Evolutionary conservation across 2,329 filamentous ascomycete genomes (phyloP).

Genomic region (Triangularia verruculosa): DNA sequence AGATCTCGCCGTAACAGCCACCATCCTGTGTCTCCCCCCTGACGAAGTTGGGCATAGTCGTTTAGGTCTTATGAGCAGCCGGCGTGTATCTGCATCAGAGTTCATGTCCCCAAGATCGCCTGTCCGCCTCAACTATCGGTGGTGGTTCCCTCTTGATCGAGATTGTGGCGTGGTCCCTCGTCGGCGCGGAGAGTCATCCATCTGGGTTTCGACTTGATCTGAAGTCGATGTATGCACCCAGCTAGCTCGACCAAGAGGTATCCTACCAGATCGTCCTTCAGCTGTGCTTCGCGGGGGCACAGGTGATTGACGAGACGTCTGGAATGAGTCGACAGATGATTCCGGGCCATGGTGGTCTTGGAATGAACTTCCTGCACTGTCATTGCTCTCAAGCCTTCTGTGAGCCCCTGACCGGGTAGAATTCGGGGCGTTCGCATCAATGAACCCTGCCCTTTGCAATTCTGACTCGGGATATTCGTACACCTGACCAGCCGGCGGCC

Average conservation of each 20-base stretch:
- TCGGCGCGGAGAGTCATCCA: slow-evolving; percentile 25
- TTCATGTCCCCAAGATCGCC: background rate
- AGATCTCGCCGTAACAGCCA: background rate
- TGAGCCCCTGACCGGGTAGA: slow-evolving; percentile 20
- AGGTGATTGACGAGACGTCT: slow-evolving; percentile 22
- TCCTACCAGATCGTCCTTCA: slow-evolving; percentile 30
- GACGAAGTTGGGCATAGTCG: slow-evolving; percentile 10
- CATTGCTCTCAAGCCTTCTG: slow-evolving; percentile 27
- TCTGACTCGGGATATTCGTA: slow-evolving; percentile 49
- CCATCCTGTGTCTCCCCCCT: slow-evolving; percentile 4
- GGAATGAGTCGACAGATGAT: slow-evolving; percentile 10
- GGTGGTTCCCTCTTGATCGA: slow-evolving; percentile 1
- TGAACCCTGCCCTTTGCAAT: slow-evolving; percentile 40
- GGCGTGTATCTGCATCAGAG: background rate
- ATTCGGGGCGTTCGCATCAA: slow-evolving; percentile 36
- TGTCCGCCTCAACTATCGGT: slow-evolving; percentile 17
- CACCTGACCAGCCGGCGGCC: slow-evolving; percentile 43
- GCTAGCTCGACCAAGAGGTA: slow-evolving; percentile 39
- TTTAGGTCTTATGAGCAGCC: background rate
- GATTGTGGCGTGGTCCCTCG: background rate
- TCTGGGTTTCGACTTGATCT: slow-evolving; percentile 34
- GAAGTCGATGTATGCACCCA: slow-evolving; percentile 32
- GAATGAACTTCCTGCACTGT: slow-evolving; percentile 23
- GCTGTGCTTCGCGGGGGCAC: slow-evolving; percentile 29
- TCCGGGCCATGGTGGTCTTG: slow-evolving; percentile 17